These are phyloP conservation scores for Melaleuca quinquenervia DNA, from an alignment of 345 rosid genomes.

Conservation along the genomic window DNA sequence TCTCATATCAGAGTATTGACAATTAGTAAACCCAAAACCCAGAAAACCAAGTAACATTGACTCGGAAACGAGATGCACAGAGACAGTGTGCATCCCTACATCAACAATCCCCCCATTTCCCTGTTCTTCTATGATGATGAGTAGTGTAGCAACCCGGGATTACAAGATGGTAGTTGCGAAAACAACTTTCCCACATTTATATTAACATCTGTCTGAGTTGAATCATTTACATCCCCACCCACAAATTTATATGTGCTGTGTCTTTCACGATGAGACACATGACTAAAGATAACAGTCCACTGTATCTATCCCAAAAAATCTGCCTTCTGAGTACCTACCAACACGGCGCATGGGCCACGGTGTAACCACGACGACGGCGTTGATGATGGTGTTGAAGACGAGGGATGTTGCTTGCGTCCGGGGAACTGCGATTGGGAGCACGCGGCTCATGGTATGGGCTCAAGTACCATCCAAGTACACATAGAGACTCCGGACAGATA, in stretches of 20 bases:
- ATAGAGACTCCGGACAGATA: background rate
- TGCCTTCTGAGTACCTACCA: background rate
- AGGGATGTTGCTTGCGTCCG: background rate
- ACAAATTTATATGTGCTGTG: background rate
- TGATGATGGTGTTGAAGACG: background rate
- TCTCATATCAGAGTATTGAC: background rate
- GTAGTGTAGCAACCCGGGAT: background rate
- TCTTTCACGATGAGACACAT: background rate
- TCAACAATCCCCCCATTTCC: background rate
- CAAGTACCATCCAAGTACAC: background rate
- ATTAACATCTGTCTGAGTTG: background rate
- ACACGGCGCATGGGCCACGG: background rate
- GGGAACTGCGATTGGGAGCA: background rate
- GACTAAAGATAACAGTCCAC: background rate
- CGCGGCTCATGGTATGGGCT: background rate
- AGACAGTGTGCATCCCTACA: background rate
- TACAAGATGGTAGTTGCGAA: background rate
- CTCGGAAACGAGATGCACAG: background rate
- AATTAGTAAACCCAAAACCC: background rate
- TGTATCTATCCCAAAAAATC: background rate
- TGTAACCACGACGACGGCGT: background rate
- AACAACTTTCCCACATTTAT: background rate
- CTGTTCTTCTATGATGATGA: background rate
- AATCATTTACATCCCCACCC: background rate
- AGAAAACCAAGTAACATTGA: background rate